Evolutionary conservation across 2,329 filamentous ascomycete genomes (phyloP).

Genomic region (Coniella lustricola): DNA sequence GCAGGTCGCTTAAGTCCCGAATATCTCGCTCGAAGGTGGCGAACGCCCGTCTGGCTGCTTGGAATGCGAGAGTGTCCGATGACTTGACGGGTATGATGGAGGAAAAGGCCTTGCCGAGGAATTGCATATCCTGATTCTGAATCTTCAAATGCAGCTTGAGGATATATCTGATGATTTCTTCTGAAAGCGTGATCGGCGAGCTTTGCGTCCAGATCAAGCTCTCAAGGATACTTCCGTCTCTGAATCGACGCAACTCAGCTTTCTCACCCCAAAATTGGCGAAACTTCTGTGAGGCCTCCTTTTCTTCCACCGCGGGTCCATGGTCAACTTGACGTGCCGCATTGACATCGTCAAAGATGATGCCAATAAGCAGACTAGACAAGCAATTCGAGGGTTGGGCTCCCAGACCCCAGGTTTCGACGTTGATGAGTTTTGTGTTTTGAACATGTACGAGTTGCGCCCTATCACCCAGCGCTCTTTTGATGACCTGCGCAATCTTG

Average conservation of each 20-base stretch:
- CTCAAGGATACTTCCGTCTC: slow-evolving; percentile 88
- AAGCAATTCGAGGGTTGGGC: slow-evolving; percentile 24
- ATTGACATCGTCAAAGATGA: slow-evolving; percentile 67
- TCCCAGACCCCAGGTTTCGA: slow-evolving; percentile 42
- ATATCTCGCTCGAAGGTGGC: slow-evolving; percentile 68
- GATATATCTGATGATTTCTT: slow-evolving; percentile 72
- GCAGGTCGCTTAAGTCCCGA: slow-evolving; percentile 71
- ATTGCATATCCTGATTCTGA: slow-evolving; percentile 44
- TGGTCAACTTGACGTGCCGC: slow-evolving; percentile 75
- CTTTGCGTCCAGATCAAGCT: slow-evolving; percentile 77
- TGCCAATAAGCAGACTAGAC: slow-evolving; percentile 48
- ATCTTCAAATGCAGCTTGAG: slow-evolving; percentile 62
- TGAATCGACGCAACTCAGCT: slow-evolving; percentile 87
- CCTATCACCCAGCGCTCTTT: slow-evolving; percentile 68
- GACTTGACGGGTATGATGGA: slow-evolving; percentile 39
- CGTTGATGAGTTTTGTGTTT: neutral
- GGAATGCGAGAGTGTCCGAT: slow-evolving; percentile 53
- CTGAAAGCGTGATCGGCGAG: slow-evolving; percentile 57
- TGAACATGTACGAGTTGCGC: slow-evolving; percentile 58
- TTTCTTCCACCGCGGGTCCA: slow-evolving; percentile 79
- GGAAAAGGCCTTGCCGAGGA: slow-evolving; percentile 46
- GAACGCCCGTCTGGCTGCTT: slow-evolving; percentile 63
- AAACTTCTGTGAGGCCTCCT: slow-evolving; percentile 73
- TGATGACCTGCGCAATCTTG: slow-evolving; percentile 58
- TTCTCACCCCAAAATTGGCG: slow-evolving; percentile 93